phyloP scores from a whole-genome alignment of 306 rosid species.

The Cucurbita pepo region DNA sequence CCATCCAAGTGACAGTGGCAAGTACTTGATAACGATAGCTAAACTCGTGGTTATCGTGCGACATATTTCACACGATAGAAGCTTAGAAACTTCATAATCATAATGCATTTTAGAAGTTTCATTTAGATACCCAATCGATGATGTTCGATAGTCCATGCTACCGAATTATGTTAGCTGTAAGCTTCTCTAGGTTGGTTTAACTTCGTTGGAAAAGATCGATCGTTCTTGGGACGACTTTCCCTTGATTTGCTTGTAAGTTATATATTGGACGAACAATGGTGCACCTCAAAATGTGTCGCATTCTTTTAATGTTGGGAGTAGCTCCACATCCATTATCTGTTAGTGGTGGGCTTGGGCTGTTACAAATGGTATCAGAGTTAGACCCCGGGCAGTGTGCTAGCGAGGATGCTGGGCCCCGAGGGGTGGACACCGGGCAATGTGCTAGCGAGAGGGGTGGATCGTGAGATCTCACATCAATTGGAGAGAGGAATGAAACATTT shows the following conservation, averaged over 20 bases:
- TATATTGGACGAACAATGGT: not conserved
- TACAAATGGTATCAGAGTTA: no score
- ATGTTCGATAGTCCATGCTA: not conserved
- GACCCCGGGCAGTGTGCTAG: no score
- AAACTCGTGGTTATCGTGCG: not conserved
- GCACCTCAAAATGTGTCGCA: not conserved
- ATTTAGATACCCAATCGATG: not conserved
- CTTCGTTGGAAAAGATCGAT: not conserved
- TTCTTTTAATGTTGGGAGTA: not conserved
- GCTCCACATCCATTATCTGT: not conserved
- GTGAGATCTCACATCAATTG: no score
- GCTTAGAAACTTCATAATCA: not conserved
- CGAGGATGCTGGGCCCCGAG: no score
- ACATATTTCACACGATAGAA: not conserved
- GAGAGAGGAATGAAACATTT: no score
- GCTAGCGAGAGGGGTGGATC: no score
- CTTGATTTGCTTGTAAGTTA: not conserved
- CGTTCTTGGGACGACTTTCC: not conserved
- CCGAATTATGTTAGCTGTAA: not conserved
- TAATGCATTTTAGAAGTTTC: not conserved
- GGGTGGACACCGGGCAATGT: no score
- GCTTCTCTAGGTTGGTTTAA: not conserved
- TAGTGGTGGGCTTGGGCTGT: no score
- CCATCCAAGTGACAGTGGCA: conserved; percentile 8
- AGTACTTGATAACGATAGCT: not conserved